Base-by-base conservation (phyloP, 1,139 yeast genomes). In the Scheffersomyces cryptocercus region DNA sequence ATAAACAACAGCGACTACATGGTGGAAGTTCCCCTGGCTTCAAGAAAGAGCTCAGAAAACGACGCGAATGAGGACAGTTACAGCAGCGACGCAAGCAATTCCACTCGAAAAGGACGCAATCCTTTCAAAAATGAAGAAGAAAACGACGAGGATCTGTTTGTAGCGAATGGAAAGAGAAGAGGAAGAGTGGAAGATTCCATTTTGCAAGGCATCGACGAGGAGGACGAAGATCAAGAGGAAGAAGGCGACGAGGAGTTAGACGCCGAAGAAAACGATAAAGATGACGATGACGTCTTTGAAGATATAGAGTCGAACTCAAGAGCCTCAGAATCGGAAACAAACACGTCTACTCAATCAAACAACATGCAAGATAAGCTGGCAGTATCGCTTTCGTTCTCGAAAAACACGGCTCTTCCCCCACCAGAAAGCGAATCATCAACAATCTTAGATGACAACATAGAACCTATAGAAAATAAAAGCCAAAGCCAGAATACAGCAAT, bases 1-100 rank as follows among this genome's bases (percentile, higher is more conserved):
- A 57, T 73, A 34, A 73, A 73, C 50, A 73, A 73, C 47, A 72
- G 77, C 48, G 79, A 73, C 47, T 66, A 64, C 39, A 31, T 32
- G 35, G 36, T 11, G 35, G 40, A 7, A 5, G 26, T 20, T 5
- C 26, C 5, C 6, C 26, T 20, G 26, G 26, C 26, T 20, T 5
- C 26, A 20, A 20, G 26, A 20, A 20, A 20, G 26, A 20, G 26
- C 26, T 20, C 26, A 20, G 26, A 20, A 20, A 20, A 20, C 3
- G 26, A 20, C 26, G 26, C 26, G 26, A 6, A 20, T 20, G 26
- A 20, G 8, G 26, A 20, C 26, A 20, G 26, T 20, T 20, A 5
- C 26, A 20, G 26, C 26, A 20, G 26, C 26, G 26, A 20, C 7
- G 26, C 26, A 20, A 20, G 26, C 2, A 20, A 20, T 6, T 20